Evolutionary conservation across 495 filamentous ascomycete genomes (phyloP).

Genomic region (Penicillium canariense): DNA sequence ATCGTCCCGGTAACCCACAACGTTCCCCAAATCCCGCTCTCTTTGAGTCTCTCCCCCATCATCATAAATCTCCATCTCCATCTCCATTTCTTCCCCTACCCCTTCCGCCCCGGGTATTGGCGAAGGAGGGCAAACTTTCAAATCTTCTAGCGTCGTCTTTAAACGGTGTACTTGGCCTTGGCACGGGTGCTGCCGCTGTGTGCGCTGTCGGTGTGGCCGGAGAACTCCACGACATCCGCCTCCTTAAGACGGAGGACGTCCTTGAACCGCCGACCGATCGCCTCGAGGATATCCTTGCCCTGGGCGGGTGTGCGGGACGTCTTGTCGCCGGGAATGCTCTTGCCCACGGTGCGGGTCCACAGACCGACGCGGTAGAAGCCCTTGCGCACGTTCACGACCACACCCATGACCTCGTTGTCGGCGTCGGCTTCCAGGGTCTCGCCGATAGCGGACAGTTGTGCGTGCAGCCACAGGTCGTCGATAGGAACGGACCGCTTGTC

Average conservation of each 20-base stretch:
- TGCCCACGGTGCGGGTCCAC: slow-evolving; percentile 90
- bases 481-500: slow-evolving; percentile 87
- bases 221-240: slow-evolving; percentile 83
- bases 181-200: slow-evolving; percentile 90
- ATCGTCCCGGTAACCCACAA: slow-evolving; percentile 6
- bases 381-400: slow-evolving; percentile 97
- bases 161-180: slow-evolving; percentile 90
- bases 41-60: neutral
- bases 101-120: neutral
- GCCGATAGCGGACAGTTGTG: slow-evolving; percentile 93
- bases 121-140: neutral
- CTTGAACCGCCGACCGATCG: slow-evolving; percentile 88
- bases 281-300: slow-evolving; percentile 76
- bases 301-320: slow-evolving; percentile 70
- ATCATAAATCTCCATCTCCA: neutral
- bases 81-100: neutral
- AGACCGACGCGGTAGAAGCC: slow-evolving; percentile 93
- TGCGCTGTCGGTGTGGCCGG: slow-evolving; percentile 90
- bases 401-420: slow-evolving; percentile 97
- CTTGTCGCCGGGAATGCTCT: slow-evolving; percentile 71
- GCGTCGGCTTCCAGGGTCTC: slow-evolving; percentile 92
- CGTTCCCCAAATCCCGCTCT: neutral
- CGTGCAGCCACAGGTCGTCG: slow-evolving; percentile 95
- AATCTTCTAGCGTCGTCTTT: no score
- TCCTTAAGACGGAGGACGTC: slow-evolving; percentile 74